Percentiles rank a stretch among this genome's conserved stretches.
These are phyloP conservation scores for Yarrowia galli DNA, from an alignment of 1,139 yeast species.

Conservation along the genomic window DNA sequence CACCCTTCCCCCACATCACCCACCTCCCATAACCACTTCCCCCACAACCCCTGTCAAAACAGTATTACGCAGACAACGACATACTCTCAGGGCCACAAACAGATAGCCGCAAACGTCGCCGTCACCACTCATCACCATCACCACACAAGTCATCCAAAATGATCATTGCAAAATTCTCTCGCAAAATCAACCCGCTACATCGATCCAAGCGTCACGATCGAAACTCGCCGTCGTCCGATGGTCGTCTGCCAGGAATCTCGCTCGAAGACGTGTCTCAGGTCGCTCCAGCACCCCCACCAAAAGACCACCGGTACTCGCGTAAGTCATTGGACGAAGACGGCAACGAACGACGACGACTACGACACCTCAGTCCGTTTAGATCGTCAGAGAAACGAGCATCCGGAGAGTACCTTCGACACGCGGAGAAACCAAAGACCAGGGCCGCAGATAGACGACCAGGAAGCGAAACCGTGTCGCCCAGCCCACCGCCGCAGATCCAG, in stretches of 20 bases:
- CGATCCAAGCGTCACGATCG: conserved; percentile 1
- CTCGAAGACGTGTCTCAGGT: conserved; percentile 30
- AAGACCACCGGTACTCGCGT: conserved; percentile 23
- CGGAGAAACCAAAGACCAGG: background rate
- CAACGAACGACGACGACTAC: conserved; percentile 16
- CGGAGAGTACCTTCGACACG: background rate
- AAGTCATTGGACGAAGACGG: conserved; percentile 21
- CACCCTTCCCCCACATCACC: too few species aligned
- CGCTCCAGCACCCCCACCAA: conserved; percentile 7
- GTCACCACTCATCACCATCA: too few species aligned
- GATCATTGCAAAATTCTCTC: conserved; percentile 33
- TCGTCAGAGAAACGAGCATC: conserved; percentile 21
- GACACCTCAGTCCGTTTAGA: conserved; percentile 17
- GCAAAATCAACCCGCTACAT: conserved; percentile 28
- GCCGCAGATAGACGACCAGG: conserved; percentile 11
- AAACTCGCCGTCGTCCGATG: conserved; percentile 5
- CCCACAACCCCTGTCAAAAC: too few species aligned
- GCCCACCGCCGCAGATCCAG: conserved; percentile 8
- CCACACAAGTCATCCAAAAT: background rate
- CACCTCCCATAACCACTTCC: too few species aligned
- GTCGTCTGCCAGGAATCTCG: conserved; percentile 20
- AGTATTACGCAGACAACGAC: background rate
- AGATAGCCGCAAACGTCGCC: background rate
- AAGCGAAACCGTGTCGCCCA: background rate
- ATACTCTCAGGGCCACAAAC: background rate